Base-by-base conservation (phyloP, 2,329 filamentous ascomycete genomes). In the Hymenoscyphus fructigenus region DNA sequence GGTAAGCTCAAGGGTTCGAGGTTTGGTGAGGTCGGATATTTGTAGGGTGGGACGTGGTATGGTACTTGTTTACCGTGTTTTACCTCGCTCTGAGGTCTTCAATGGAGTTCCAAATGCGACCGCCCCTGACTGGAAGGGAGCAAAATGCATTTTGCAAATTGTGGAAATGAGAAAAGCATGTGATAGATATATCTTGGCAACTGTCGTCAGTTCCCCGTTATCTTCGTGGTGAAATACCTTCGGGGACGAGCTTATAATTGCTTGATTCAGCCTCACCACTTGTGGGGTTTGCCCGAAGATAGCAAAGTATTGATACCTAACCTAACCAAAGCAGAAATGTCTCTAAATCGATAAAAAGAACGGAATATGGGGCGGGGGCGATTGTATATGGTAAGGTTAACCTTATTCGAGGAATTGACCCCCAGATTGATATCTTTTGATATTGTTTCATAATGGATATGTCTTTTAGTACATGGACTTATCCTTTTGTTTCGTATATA, bases 201-300 rank as follows among this genome's bases (percentile, higher is more conserved):
- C 23, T 38, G 36, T 50, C 38, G 58, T 34, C 58, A 36, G 36
- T 60, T 29, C 57, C 29, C 58, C 58, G 36, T 20, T 60, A 60
- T 60, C 58, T 50, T 15, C 14, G 34, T 36, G 57, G 29, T 26
- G 15, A 36, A 59, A 36, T 36, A 36, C 17, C 15, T n/a, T n/a
- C 14, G 17, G 14, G 17, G 38, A 6, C 38, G 6, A 44, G 3
- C 15, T 5, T 23, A 50, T 50, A 50, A 50, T 50, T 50, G 20
- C 44, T 50, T 50, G 7, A 50, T 50, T 23, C 44, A 50, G 44
- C 44, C 44, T 26, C 20, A 23, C 20, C n/a, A 23, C 17, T 7
- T n/a, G n/a, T n/a, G 41, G 17, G 17, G 41, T 20, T n/a, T 47
- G 41, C 41, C 41, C n/a, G 41, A 20, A 47, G 17, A 47, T 47